Evolutionary conservation across 2,329 filamentous ascomycete species (phyloP), one percentile per base, ranked within the genome.

Genomic region (Coniochaeta pulveracea): DNA sequence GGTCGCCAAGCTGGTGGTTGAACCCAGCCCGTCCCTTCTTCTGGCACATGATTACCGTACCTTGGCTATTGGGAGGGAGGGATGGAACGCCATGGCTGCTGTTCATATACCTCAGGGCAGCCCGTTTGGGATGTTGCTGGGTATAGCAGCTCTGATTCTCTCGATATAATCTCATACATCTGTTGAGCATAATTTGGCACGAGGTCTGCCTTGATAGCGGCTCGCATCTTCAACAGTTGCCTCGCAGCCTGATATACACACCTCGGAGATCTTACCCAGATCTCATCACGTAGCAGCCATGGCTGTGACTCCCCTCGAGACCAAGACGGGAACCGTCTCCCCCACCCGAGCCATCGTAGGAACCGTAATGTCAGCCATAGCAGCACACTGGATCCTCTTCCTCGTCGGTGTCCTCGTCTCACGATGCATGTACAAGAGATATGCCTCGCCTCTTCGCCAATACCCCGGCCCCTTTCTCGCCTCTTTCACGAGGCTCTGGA

Each of bases 231-330:
- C 27, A 29, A 29, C 27, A 29, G 27, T 19, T 29, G 27, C 27
- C 27, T 29, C 14, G n/a, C 21, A 23, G 8, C 21, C 8, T 23
- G 8, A 23, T 23, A 8, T 23, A 8, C 8, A 8, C n/a, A 8
- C 8, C 21, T 23, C 21, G 10, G 70, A 79, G 38, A 82, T 84
- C 15, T 75, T 45, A 53, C 7, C 21, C 4, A 15, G 12, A 23
- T n/a, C 15, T 11, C 19, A 32, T 22, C 16, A 33, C 9, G 9
- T 9, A 25, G 14, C 3, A 32, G 19, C 24, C 32, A 52, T 52
- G 49, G 46, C 40, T 34, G 40, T 47, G 26, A 38, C 40, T 16
- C n/a, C n/a, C n/a, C 31, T 41, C 4, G 52, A 54, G 38, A 40
- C 47, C 3, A 36, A 49, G n/a, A 35, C 28, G 10, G 40, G 34